These are phyloP conservation scores for Seiridium unicorne DNA, from an alignment of 2,329 filamentous ascomycete species.

Conservation along the genomic window DNA sequence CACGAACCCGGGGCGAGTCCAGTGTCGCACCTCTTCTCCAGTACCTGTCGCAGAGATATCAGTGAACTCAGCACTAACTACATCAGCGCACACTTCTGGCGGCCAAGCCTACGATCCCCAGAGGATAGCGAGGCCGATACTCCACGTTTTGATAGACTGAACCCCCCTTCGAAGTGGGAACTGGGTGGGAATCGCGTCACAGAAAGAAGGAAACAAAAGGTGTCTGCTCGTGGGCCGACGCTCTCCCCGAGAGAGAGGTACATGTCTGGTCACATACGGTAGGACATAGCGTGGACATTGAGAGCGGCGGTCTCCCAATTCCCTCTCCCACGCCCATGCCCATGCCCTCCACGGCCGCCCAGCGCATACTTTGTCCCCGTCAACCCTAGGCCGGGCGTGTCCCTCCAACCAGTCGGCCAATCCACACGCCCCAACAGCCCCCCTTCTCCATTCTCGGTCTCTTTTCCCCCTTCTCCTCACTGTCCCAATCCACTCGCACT, in stretches of 20 bases:
- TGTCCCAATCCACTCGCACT: slow-evolving; percentile 5
- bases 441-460: slow-evolving; percentile 16
- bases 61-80: not conserved
- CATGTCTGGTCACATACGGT: not conserved
- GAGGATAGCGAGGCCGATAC: not conserved
- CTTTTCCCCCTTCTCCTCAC: slow-evolving; percentile 8
- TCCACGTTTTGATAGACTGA: not conserved
- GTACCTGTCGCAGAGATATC: not conserved
- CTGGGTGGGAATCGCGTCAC: not conserved
- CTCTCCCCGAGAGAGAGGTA: not conserved
- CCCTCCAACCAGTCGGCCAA: not conserved
- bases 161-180: not conserved
- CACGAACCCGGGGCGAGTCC: not conserved
- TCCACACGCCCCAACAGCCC: slow-evolving; percentile 8
- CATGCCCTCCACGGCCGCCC: not conserved
- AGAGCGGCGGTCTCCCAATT: not conserved
- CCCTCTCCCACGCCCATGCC: not conserved
- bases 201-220: too few species aligned
- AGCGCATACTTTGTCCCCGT: not conserved
- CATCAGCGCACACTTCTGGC: not conserved
- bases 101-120: not conserved
- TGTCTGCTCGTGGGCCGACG: not conserved
- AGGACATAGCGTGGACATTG: slow-evolving; percentile 1
- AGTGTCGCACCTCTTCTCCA: not conserved
- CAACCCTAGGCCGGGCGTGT: not conserved